Evolutionary conservation across 768 basidiomycete species (phyloP), one percentile per base, ranked within the genome.

Genomic region (Grammothele lineata): DNA sequence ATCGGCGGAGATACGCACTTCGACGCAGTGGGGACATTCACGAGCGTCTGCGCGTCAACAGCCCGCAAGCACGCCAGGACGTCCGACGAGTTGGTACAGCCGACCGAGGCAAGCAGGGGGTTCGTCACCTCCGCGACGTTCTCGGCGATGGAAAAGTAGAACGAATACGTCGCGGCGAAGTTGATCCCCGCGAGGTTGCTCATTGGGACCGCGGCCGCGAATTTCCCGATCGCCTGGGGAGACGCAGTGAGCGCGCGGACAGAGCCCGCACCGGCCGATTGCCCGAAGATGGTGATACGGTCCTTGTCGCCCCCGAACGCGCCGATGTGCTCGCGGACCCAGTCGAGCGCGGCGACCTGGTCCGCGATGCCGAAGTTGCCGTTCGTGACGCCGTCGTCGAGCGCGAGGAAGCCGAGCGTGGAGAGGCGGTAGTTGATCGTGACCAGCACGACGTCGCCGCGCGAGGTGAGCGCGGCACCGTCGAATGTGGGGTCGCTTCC

Each of bases 221-320:
- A 70, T 49, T 63, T 62, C 14, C 64, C 67, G 37, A 61, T 63
- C 12, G 67, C 63, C 37, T 52, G 49, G 5, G 67, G 66, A 10
- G 61, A 62, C 19, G 46, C 62, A 43, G 65, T 45, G 23, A 65
- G 43, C n/a, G 60, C 61, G 44, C 62, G 57, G 6, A 75, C 72
- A 5, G 72, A 67, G 30, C 66, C 70, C 9, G 71, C 77, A 23
- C 78, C 79, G 11, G 77, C 78, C 5, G 73, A 76, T 57, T 83
- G 71, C 1, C 80, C 80, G 48, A 71, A 70, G 19, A 81, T 73
- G 3, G 76, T 78, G 38, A 83, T 71, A 1, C 67, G 67, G 8
- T 60, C 58, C 1, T 74, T 73, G 61, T 81, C 80, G 0, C 81
- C 80, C 30, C 79, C 79, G 51, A 83, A 83, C n/a, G 70, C 66